Conservation (phyloP, 495 filamentous ascomycete genomes). For the Lineolata rhizophorae region DNA sequence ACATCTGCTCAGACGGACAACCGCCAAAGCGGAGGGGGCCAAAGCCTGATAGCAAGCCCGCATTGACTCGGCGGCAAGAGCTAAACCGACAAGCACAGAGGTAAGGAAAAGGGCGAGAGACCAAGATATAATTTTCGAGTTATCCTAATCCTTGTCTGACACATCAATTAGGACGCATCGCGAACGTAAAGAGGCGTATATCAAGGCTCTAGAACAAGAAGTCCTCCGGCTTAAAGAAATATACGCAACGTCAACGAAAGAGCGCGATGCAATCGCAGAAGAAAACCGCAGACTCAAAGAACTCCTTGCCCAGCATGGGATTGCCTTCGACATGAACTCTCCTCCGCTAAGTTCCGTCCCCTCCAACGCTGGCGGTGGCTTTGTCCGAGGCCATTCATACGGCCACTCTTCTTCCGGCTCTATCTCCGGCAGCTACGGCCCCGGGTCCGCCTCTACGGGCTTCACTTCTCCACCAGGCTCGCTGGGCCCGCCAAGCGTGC, state of each 20-base stretch:
- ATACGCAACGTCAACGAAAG: slow-evolving; percentile 35
- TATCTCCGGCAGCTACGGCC: slow-evolving; percentile 33
- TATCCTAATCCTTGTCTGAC: too few species aligned
- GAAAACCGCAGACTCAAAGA: slow-evolving; percentile 63
- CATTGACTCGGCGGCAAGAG: slow-evolving; percentile 81
- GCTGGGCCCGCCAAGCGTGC: slow-evolving; percentile 12
- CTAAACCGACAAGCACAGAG: slow-evolving; percentile 90
- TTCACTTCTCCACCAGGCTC: slow-evolving; percentile 15
- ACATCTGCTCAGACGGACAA: slow-evolving; percentile 41
- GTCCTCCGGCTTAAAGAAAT: slow-evolving; percentile 50
- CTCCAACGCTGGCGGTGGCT: neutral
- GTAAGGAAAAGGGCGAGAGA: too few species aligned
- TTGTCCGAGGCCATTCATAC: slow-evolving; percentile 11
- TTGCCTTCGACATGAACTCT: slow-evolving; percentile 24
- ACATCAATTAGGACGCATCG: slow-evolving; percentile 52
- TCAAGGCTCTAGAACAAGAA: slow-evolving; percentile 80
- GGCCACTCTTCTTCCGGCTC: slow-evolving; percentile 22
- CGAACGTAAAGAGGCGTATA: slow-evolving; percentile 89
- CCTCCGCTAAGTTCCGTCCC: slow-evolving; percentile 3
- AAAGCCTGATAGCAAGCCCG: slow-evolving; percentile 91
- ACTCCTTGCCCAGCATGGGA: slow-evolving; percentile 51
- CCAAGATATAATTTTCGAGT: too few species aligned
- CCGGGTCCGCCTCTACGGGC: slow-evolving; percentile 18
- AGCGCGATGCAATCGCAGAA: slow-evolving; percentile 41
- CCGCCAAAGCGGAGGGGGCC: slow-evolving; percentile 76